These are phyloP conservation scores for Venturiaceae sp. DNA, from an alignment of 2,329 filamentous ascomycete species.

Conservation along the genomic window DNA sequence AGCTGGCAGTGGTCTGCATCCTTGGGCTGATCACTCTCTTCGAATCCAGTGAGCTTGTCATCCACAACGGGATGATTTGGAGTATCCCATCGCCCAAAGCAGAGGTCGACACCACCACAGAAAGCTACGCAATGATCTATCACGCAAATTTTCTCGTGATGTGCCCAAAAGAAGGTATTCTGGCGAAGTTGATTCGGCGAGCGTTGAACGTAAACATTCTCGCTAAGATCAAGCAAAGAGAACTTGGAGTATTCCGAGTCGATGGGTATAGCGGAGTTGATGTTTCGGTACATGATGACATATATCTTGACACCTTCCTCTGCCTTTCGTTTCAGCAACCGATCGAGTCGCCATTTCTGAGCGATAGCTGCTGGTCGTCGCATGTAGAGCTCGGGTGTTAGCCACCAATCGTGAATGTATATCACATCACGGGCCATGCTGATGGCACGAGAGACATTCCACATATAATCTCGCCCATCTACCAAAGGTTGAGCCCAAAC, in stretches of 20 bases:
- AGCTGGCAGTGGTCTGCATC: slow-evolving; percentile 92
- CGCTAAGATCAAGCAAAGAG: slow-evolving; percentile 82
- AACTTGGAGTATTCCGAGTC: slow-evolving; percentile 98
- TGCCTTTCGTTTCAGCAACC: slow-evolving; percentile 86
- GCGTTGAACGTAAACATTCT: slow-evolving; percentile 86
- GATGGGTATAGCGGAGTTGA: slow-evolving; percentile 93
- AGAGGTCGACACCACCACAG: slow-evolving; percentile 89
- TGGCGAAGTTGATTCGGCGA: slow-evolving; percentile 98
- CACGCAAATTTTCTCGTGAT: slow-evolving; percentile 96
- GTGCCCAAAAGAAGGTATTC: slow-evolving; percentile 98
- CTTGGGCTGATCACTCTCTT: slow-evolving; percentile 63
- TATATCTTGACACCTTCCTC: slow-evolving; percentile 95
- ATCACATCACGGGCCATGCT: slow-evolving; percentile 97
- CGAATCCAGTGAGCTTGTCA: slow-evolving; percentile 92
- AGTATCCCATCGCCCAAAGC: slow-evolving; percentile 95
- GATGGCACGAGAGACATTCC: slow-evolving; percentile 94
- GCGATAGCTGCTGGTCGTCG: slow-evolving; percentile 88
- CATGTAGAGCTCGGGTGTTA: slow-evolving; percentile 94
- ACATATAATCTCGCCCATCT: slow-evolving; percentile 97
- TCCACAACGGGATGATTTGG: slow-evolving; percentile 86
- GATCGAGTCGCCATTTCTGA: slow-evolving; percentile 93
- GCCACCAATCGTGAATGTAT: slow-evolving; percentile 99
- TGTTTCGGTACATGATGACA: slow-evolving; percentile 95
- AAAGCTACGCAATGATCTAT: slow-evolving; percentile 96
- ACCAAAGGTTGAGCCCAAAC: slow-evolving; percentile 96